Base-by-base conservation (phyloP, 352 stramenopile species). In the Phytophthora pistaciae region DNA sequence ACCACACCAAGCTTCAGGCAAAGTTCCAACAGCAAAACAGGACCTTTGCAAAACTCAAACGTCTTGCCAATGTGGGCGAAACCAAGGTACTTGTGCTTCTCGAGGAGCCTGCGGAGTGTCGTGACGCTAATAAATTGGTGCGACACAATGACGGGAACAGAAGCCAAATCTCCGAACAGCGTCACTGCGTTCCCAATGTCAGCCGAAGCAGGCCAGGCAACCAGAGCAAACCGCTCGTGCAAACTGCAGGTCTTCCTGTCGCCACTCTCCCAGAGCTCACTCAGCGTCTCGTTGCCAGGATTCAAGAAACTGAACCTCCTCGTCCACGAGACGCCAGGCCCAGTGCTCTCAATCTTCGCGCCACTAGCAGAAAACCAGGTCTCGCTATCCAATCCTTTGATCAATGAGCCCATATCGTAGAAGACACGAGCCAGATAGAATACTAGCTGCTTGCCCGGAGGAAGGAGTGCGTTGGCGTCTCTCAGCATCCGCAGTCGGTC, bases 401-500 rank as follows among this genome's bases (percentile, higher is more conserved):
- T 44, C 36, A 16, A 44, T 7, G 21, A 10, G 6, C 18, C 42
- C 5, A 46, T 5, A n/a, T 40, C 25, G 13, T 56, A 48, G 4
- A 31, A 23, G 13, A 66, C 14, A 14, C 48, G 40, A 10, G 21
- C 49, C 7, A 66, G 21, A n/a, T 53, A 66, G 16, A 66, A 66
- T 7, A 53, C 27, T 16, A 66, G 46, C 11, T 59, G 38, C 23
- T 66, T 42, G 3, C 16, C 49, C 10, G 48, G 20, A 20, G 27
- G 48, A 52, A 66, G 60, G 9, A 48, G 40, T 53, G 23, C 48
- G 36, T 60, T 66, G 21, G 49, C 60, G 3, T 40, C 49, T 21
- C n/a, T 50, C 31, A 66, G 40, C 23, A 66, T 29, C 60, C 59
- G 60, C 29, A 66, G 36, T 20, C 60, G 60, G 27, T 54, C 18